Evolutionary conservation across 345 rosid species (phyloP), one percentile per base, ranked within the genome.

Genomic region (Camelina laxa): DNA sequence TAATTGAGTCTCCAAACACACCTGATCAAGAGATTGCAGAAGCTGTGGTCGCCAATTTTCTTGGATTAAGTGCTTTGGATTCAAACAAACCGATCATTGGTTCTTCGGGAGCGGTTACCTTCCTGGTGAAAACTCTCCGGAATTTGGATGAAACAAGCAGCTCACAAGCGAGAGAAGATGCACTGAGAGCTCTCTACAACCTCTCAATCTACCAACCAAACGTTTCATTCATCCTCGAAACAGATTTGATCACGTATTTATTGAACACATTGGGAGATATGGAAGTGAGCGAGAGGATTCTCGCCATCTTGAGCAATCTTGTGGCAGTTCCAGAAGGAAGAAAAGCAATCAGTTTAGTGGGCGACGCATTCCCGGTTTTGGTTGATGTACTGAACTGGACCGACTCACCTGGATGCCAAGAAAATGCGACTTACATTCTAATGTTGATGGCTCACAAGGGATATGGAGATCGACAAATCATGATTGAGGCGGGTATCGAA

Each of bases 371-470:
- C 78, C 77, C 86, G 2, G 85, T 90, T 49, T 64, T 95, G 82
- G 90, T 95, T 27, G 99, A 95, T 78, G 91, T 90, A 16, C 60
- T 95, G 75, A 90, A 89, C 75, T 95, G 99, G 99, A 89, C 89
- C 0, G 99, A 95, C 61, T 90, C 99, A 7, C 93, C 97, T 0
- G 86, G 80, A 14, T 91, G 99, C 90, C 99, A 95, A 79, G 99
- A 95, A 77, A 95, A 95, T 65, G 91, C 89, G 5, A 85, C 92
- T 0, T 95, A 95, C 65, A 76, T 91, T 8, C 74, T 95, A 54
- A 92, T 95, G 99, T 86, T 92, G 35, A 90, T 92, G 99, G 97
- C 97, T 33, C 97, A 92, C 75, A 95, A 95, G 60, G 83, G 91
- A 1, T 90, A 95, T 31, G 86, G 91, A 36, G 93, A 92, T 73